These are phyloP conservation scores for Buddleja alternifolia DNA, from an alignment of 257 asterid genomes.

Conservation along the genomic window DNA sequence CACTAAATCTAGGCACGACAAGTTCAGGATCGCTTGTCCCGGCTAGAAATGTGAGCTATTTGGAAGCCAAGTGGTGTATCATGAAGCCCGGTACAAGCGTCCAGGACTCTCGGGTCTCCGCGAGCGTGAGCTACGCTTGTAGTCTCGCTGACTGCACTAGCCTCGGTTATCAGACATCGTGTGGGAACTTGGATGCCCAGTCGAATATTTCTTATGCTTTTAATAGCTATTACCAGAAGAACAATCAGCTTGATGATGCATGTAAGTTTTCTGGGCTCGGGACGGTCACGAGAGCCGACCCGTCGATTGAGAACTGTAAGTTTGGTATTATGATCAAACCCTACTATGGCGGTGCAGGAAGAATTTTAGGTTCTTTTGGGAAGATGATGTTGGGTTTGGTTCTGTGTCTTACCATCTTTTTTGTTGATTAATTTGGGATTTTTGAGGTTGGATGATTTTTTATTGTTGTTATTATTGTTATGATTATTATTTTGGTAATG, in stretches of 20 bases:
- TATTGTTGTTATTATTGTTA: background rate
- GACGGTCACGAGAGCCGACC: constrained; percentile 69
- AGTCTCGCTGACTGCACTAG: constrained; percentile 71
- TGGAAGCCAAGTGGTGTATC: constrained; percentile 71
- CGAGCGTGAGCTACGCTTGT: constrained; percentile 76
- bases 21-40: constrained; percentile 46
- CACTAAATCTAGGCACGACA: constrained; percentile 67
- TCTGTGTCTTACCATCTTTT: constrained; percentile 33
- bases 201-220: constrained; percentile 72
- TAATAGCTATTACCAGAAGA: constrained; percentile 78
- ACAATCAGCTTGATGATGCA: constrained; percentile 63
- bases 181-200: constrained; percentile 56
- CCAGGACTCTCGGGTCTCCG: constrained; percentile 54
- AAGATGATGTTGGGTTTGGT: constrained; percentile 35
- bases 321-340: constrained; percentile 60
- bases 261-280: constrained; percentile 70
- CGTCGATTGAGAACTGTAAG: constrained; percentile 63
- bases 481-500: background rate
- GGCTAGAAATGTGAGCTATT: constrained; percentile 48
- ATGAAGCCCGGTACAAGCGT: constrained; percentile 54
- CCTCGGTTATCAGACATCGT: constrained; percentile 72
- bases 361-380: constrained; percentile 16
- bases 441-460: constrained; percentile 1
- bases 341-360: constrained; percentile 51
- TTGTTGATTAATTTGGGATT: constrained; percentile 49